Base-by-base conservation (phyloP, 192 early-diverging fungal genomes). In the Backusella australiensis region DNA sequence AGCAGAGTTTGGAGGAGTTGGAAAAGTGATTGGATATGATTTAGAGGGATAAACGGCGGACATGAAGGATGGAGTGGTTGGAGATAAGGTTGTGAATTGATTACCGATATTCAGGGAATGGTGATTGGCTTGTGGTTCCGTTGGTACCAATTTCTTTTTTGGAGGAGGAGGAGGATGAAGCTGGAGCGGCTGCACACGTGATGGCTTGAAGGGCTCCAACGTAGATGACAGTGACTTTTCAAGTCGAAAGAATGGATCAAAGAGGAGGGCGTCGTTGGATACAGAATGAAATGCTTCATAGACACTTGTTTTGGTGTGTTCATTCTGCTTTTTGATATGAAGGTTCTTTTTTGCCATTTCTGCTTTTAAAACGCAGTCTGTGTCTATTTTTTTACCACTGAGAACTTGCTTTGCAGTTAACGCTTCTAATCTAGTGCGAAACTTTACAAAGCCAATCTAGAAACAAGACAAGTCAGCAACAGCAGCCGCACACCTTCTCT, bases 271-370 rank as follows among this genome's bases (percentile, higher is more conserved):
- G 46, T 75, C 81, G 67, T 80, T 76, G 49, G 83, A 75, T 29
- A 82, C 77, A 15, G 81, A 78, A 73, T 83, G 65, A 71, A 81
- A 78, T 14, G 82, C 74, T 74, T 81, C 81, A 77, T 79, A 82
- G 1, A 19, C 5, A 21, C 63, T 38, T 34, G 34, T 53, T 21
- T 38, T 34, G 6, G 39, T 66, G n/a, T 69, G 23, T 29, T 63
- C 23, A 26, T 63, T 26, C 19, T n/a, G 46, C 63, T 95, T 90
- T 77, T 93, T 94, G 69, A 94, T 96, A 84, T 96, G 95, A 74
- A 99, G 87, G 81, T 99, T 98, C 89, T 98, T 99, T 80, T 97
- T 98, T 29, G 98, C 98, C 94, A 99, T 95, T 83, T 98, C 97
- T 6, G 97, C 98, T 85, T 99, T 99, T 42, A 99, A 89, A 39